Evolutionary conservation across 2,329 filamentous ascomycete genomes (phyloP), one percentile per base, ranked within the genome.

Genomic region (Colletotrichum destructivum): DNA sequence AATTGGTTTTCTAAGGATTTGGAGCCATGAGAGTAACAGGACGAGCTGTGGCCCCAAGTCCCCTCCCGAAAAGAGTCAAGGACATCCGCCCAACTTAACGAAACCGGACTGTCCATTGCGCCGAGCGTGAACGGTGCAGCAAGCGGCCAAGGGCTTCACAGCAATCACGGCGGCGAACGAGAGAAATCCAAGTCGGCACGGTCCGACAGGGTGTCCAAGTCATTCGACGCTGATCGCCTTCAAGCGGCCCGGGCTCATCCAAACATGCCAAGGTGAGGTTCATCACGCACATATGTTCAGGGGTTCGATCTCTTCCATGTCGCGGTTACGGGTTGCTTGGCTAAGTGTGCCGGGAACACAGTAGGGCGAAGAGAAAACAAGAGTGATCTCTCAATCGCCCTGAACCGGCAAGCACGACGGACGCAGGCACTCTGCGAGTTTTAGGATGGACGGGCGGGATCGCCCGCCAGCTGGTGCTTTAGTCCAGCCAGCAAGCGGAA

Each of bases 111-210:
- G 35, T 21, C 35, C 57, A 71, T 62, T 68, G 57, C 57, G 57
- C 65, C 52, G 65, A 71, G 46, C 5, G 26, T n/a, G 65, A 42
- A 66, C 38, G 16, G 54, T n/a, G 47, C 54, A 52, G 65, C 62
- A 6, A 38, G 31, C 54, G 54, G 40, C 59, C 65, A 63, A 42
- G 65, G 52, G 59, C 47, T 16, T 12, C 49, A 51, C 46, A 71
- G 57, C 42, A 54, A 44, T 9, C 31, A 35, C n/a, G 9, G 35
- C 46, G 40, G 47, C 54, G 26, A 49, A 59, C 47, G 21, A 31
- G 23, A 31, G 56, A 60, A 60, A 59, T n/a, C 69, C 59, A 62
- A 69, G 46, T 40, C 52, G 59, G 65, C 69, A 63, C 65, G 59
- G 69, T 64, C 69, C 65, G 57, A 21, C n/a, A 63, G 21, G 54